Evolutionary conservation across 1,284 basidiomycete species (phyloP), one percentile per base, ranked within the genome.

Genomic region (Cryptococcus amylolentus): DNA sequence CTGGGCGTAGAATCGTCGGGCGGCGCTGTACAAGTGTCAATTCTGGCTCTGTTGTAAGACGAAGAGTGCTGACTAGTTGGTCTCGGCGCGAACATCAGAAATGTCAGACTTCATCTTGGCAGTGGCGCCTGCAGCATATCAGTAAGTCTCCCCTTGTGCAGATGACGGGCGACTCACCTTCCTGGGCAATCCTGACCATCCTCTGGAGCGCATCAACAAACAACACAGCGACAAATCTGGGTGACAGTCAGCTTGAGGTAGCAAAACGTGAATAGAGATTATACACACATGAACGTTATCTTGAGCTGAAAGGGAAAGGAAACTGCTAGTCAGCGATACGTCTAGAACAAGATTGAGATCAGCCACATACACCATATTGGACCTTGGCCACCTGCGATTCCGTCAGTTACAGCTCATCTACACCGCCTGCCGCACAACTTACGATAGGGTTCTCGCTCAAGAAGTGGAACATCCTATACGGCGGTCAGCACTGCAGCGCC

Each of bases 271-370:
- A 16, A 31, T 48, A 18, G 16, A 42, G 20, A 23, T 13, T 45
- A 23, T 41, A 42, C 86, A 52, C 61, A 91, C 88, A 97, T 95
- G 81, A 96, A 96, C 6, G 90, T 89, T 65, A 97, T 96, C 75
- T 96, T 96, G 66, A 91, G 82, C 54, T 78, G 58, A 16, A 10
- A 14, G 16, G 31, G 35, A 16, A 2, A 39, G 9, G 12, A 37
- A 18, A 50, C 37, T n/a, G 18, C 10, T 8, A 6, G 60, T 70
- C 56, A 67, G 63, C 35, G 12, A 23, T 18, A 51, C 16, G 45
- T 45, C 26, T 13, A 9, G 39, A 23, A 18, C 4, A 20, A 16
- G 9, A 20, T 35, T 39, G 37, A 3, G 10, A 16, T 38, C 26
- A 23, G 20, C 9, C 35, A 62, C 76, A 61, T 60, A 78, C 76